Percentiles rank a stretch among this genome's conserved stretches.
Conservation (phyloP, 2,329 filamentous ascomycete genomes). For the Acrodontium crateriforme region DNA sequence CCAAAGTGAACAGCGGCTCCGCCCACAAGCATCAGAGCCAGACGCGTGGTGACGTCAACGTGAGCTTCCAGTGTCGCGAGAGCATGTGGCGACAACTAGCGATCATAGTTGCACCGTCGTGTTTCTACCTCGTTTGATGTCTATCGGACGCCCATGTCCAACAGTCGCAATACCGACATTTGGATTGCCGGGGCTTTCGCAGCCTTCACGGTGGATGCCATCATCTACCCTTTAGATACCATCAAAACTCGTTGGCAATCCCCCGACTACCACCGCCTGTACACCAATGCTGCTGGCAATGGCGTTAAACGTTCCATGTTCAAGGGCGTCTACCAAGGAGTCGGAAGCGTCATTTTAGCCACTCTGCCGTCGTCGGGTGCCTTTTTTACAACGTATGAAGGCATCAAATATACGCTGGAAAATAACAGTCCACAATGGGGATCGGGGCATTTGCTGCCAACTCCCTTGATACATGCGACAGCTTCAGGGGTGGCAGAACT, state of each 20-base stretch:
- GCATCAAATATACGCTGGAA: constrained; percentile 50
- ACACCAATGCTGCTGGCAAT: constrained; percentile 43
- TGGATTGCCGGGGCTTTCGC: constrained; percentile 60
- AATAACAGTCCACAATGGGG: constrained; percentile 32
- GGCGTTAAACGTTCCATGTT: constrained; percentile 43
- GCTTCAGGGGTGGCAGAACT: constrained; percentile 69
- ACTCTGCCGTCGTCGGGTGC: constrained; percentile 81
- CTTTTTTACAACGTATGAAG: constrained; percentile 86
- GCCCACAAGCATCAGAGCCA: too few relatives aligned
- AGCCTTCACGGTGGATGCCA: constrained; percentile 71
- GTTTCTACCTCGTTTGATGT: neutral
- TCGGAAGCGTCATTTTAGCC: constrained; percentile 71
- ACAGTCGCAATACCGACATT: constrained; percentile 18
- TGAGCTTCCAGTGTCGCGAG: too few relatives aligned
- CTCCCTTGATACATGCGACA: constrained; percentile 55
- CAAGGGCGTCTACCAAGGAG: constrained; percentile 70
- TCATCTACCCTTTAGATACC: constrained; percentile 80
- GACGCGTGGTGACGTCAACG: too few relatives aligned
- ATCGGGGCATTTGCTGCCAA: constrained; percentile 39
- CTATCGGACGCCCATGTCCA: constrained; percentile 11
- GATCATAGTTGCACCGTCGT: too few relatives aligned
- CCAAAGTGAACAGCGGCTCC: too few relatives aligned
- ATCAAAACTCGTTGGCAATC: constrained; percentile 79
- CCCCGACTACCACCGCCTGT: constrained; percentile 56
- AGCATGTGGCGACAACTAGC: too few relatives aligned